Base-by-base conservation (phyloP, 1,139 yeast species). In the Meyerozyma guilliermondii region DNA sequence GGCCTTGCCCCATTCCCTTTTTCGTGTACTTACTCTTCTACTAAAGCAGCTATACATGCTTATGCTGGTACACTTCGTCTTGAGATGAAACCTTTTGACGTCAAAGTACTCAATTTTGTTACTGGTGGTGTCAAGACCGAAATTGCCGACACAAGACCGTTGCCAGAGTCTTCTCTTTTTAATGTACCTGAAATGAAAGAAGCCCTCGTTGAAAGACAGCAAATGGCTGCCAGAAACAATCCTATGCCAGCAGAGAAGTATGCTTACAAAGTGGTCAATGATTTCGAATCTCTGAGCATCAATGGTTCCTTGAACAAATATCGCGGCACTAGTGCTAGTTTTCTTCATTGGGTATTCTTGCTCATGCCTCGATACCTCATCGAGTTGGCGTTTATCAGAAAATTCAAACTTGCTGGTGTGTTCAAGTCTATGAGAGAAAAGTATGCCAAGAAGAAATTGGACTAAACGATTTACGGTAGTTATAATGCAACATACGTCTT, bases 11-110 rank as follows among this genome's bases (percentile, higher is more conserved):
- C 87, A 5, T 80, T 85, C 63, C 95, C 94, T 13, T 85, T 81
- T 60, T 79, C 84, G 1, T 66, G 84, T 16, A 71, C 80, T 20
- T 87, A 87, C 57, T 72, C 81, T n/a, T 73, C 91, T 2, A 63
- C 84, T 1, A 87, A 87, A 56, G 88, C 94, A 2, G 94, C 94
- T 1, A 76, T 87, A 42, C 87, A 83, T 54, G 81, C 76, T 46
- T 87, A 81, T 57, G 85, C 87, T 1, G 71, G 76, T 41, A 72
- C 74, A 2, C 66, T 86, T 43, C 77, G 83, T 39, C 56, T 83
- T 29, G 95, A 87, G 61, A 58, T 87, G 71, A 77, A 76, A 54
- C 87, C 91, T 2, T 83, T 85, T 54, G 86, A 76, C 16, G 92
- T 87, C 16, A 70, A 78, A 42, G 94, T 87, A 2, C 68, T 87